These are phyloP conservation scores for Fragaria ananassa DNA, from an alignment of 306 rosid species.

Conservation along the genomic window DNA sequence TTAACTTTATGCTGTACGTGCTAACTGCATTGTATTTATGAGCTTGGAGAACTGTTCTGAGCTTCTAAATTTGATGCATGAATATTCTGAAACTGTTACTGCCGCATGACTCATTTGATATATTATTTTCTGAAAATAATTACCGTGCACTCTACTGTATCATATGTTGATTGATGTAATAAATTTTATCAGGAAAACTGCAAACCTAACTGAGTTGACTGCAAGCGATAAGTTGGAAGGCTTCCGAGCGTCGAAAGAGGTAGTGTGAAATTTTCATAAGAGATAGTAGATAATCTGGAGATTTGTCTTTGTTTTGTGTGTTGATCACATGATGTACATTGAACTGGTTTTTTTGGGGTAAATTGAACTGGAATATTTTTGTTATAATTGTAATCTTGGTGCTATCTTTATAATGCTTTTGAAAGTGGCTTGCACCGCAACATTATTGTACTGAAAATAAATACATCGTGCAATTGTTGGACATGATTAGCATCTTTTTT, in stretches of 20 bases:
- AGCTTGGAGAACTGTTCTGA: neutral
- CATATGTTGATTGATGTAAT: neutral
- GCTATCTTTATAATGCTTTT: neutral
- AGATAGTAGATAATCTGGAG: neutral
- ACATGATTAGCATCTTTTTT: neutral
- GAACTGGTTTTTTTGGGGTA: neutral
- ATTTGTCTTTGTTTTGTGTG: neutral
- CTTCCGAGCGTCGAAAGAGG: slow-evolving; percentile 96
- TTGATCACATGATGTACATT: neutral
- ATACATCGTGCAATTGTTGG: neutral
- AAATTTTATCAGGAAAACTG: slow-evolving; percentile 50
- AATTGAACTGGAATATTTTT: neutral
- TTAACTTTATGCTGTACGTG: neutral
- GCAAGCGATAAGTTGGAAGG: slow-evolving; percentile 90
- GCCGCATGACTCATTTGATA: neutral
- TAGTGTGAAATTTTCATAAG: slow-evolving; percentile 24
- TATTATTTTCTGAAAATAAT: neutral
- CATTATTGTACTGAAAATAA: slow-evolving; percentile 4
- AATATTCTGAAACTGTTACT: neutral
- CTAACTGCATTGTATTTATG: neutral
- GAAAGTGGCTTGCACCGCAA: neutral
- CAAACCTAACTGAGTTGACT: slow-evolving; percentile 83
- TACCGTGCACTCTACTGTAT: neutral
- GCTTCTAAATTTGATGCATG: neutral
- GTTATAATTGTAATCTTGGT: neutral